phyloP scores from a whole-genome alignment of 441 rosid species.

The Flueggea neowawraea region DNA sequence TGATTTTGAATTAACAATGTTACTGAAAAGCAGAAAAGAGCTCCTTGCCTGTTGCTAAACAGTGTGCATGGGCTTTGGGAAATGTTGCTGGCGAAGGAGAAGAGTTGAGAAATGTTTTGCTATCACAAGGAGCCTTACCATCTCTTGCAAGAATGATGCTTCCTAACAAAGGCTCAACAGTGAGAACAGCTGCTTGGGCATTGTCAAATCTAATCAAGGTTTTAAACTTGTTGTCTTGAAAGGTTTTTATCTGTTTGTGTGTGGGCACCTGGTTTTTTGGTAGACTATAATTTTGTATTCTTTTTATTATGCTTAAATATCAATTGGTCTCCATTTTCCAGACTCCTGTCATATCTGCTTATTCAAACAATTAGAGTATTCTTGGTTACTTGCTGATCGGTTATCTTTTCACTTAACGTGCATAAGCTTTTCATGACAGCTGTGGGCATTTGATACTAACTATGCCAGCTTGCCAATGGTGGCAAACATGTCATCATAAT shows the following conservation, averaged over 20 bases:
- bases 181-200: conserved; percentile 97
- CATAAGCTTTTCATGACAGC: too few species aligned
- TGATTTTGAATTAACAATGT: conserved; percentile 6
- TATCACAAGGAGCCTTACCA: conserved; percentile 85
- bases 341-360: too few species aligned
- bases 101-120: conserved; percentile 81
- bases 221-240: conserved; percentile 17
- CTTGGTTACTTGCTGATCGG: too few species aligned
- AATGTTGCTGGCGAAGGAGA: conserved; percentile 98
- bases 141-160: conserved; percentile 97
- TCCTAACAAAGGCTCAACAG: conserved; percentile 87
- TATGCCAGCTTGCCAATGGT: too few species aligned
- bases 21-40: conserved; percentile 65
- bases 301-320: too few species aligned
- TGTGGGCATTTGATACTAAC: too few species aligned
- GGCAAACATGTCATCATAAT: too few species aligned
- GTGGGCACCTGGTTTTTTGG: neutral
- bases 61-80: conserved; percentile 97
- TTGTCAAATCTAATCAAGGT: conserved; percentile 96
- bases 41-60: conserved; percentile 88
- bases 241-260: neutral
- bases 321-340: too few species aligned
- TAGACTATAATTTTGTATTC: neutral
- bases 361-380: too few species aligned
- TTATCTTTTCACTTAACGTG: too few species aligned